Base-by-base conservation (phyloP, 2,329 filamentous ascomycete species). In the Penicillium sclerotiorum region DNA sequence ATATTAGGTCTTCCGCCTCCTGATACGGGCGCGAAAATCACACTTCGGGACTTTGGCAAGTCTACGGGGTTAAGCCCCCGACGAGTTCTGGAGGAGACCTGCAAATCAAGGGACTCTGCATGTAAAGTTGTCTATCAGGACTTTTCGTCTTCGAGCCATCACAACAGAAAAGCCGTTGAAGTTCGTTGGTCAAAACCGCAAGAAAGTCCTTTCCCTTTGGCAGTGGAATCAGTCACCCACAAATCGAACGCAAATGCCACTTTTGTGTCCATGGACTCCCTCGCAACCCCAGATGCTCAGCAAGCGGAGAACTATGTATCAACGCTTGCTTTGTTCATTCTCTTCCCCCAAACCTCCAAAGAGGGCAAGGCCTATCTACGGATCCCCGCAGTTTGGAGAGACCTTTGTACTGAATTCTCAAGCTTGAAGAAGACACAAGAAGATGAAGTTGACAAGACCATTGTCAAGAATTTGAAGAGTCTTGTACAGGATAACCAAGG, bases 251-350 rank as follows among this genome's bases (percentile, higher is more conserved):
- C 75, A 56, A 68, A 69, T 37, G 70, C 67, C 9, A 70, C 87
- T 20, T 82, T 76, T 9, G 84, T 94, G 58, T 87, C 85, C 35
- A 96, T 96, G 87, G 78, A 74, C 4, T 79, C 80, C 0, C 72
- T 95, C 36, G 88, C 90, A 9, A 87, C 90, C 0, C 84, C 90
- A 0, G 87, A 90, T 45, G 60, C 78, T 11, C 84, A 86, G 56
- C 92, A 99, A 66, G 95, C 94, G 5, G 92, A 97, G 69, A 86
- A 87, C 1, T 97, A 87, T 60, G 81, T 94, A 35, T 89, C 91
- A 5, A 95, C 91, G 0, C 79, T 84, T 11, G 90, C 88, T 1
- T 74, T 99, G 1, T 96, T 95, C 67, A 80, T 89, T 33, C 78
- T 95, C 1, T 96, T 91, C 57, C 84, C 85, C 1, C 80, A 82